phyloP scores from a whole-genome alignment of 2,329 filamentous ascomycete genomes.

The Pseudogymnoascus sp. region DNA sequence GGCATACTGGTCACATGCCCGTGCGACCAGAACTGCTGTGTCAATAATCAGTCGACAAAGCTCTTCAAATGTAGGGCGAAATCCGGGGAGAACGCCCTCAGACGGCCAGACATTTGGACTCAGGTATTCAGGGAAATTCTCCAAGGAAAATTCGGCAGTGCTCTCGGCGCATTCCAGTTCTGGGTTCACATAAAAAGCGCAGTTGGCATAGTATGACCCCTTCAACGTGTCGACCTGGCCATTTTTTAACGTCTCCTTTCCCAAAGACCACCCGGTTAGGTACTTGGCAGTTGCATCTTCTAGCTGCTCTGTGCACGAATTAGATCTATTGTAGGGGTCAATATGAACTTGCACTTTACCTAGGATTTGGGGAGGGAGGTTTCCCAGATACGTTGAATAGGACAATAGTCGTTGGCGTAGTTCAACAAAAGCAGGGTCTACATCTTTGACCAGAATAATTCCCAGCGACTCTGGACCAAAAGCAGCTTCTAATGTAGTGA shows the following conservation, averaged over 20 bases:
- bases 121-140: slow-evolving; percentile 78
- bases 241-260: slow-evolving; percentile 72
- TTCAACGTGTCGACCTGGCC: slow-evolving; percentile 73
- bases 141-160: slow-evolving; percentile 45
- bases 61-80: slow-evolving; percentile 61
- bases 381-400: slow-evolving; percentile 82
- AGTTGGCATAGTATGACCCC: slow-evolving; percentile 79
- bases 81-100: slow-evolving; percentile 61
- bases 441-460: slow-evolving; percentile 85
- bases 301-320: slow-evolving; percentile 38
- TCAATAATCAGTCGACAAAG: slow-evolving; percentile 84
- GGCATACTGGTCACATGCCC: slow-evolving; percentile 84
- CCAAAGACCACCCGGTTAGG: slow-evolving; percentile 68
- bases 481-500: slow-evolving; percentile 62
- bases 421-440: slow-evolving; percentile 62
- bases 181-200: slow-evolving; percentile 64
- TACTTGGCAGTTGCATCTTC: slow-evolving; percentile 55
- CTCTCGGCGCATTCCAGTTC: slow-evolving; percentile 53
- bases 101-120: slow-evolving; percentile 83
- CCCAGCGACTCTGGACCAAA: slow-evolving; percentile 88
- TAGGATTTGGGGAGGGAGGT: slow-evolving; percentile 62
- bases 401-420: slow-evolving; percentile 69
- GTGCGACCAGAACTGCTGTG: slow-evolving; percentile 76
- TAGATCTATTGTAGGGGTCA: slow-evolving; percentile 9
- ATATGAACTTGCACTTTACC: slow-evolving; percentile 38